Evolutionary conservation across 225 moss, liverwort and hornwort species (phyloP).

Genomic region (Lunularia cruciata): DNA sequence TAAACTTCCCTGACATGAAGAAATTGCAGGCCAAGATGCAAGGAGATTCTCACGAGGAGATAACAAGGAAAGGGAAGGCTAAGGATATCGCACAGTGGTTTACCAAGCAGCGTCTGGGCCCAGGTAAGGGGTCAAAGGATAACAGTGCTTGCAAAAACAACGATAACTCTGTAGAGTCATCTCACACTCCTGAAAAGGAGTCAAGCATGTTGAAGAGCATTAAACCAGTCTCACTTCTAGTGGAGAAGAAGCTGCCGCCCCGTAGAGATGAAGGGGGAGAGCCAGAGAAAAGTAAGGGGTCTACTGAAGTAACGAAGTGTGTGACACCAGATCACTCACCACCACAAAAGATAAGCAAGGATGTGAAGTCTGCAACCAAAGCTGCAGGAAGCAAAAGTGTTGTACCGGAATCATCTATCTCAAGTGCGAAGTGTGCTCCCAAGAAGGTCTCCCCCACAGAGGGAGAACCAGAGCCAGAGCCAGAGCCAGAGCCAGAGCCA

Average conservation of each 20-base stretch:
- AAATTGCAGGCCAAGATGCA: slow-evolving; percentile 56
- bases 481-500: slow-evolving; percentile 6
- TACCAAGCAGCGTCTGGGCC: slow-evolving; percentile 47
- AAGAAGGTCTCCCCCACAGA: not conserved
- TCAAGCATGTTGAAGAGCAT: slow-evolving; percentile 14
- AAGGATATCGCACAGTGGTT: slow-evolving; percentile 78
- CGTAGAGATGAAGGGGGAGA: slow-evolving; percentile 20
- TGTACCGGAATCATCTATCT: not conserved
- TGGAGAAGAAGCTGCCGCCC: slow-evolving; percentile 22
- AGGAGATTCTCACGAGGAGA: slow-evolving; percentile 45
- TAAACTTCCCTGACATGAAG: slow-evolving; percentile 59
- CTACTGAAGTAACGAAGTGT: slow-evolving; percentile 12
- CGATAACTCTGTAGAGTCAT: slow-evolving; percentile 27
- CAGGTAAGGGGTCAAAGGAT: slow-evolving; percentile 35
- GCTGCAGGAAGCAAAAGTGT: slow-evolving; percentile 9
- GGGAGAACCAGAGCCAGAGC: slow-evolving; percentile 5
- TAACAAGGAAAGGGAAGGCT: slow-evolving; percentile 68
- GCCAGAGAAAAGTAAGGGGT: slow-evolving; percentile 6
- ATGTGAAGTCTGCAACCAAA: slow-evolving; percentile 11
- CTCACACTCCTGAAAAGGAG: slow-evolving; percentile 16
- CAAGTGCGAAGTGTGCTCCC: not conserved
- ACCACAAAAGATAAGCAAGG: slow-evolving; percentile 14
- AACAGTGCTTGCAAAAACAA: slow-evolving; percentile 40
- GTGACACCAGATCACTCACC: not conserved
- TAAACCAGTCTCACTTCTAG: not conserved